Conservation (phyloP, 371 early-diverging fungal species). For the Capillidium heterosporum region DNA sequence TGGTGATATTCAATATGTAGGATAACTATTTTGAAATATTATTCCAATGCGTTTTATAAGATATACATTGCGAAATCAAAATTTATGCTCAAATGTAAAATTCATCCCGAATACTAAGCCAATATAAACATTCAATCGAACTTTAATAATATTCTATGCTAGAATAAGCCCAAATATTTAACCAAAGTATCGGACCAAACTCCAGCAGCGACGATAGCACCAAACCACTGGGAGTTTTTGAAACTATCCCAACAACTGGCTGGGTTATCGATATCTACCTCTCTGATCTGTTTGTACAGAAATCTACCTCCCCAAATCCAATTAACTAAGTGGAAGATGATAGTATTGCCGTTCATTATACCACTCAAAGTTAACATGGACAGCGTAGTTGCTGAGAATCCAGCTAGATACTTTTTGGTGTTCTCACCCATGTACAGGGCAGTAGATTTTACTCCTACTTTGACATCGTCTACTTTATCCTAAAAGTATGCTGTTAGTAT, state of each 20-base stretch:
- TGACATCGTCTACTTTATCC: constrained; percentile 76
- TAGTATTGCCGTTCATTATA: constrained; percentile 56
- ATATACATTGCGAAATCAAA: too few species aligned
- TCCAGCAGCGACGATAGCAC: constrained; percentile 51
- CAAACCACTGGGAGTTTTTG: constrained; percentile 54
- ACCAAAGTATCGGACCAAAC: constrained; percentile 30
- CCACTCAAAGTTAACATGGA: constrained; percentile 51
- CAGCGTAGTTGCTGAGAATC: constrained; percentile 50
- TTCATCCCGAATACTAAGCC: too few species aligned
- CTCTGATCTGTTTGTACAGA: constrained; percentile 61
- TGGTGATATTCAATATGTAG: too few species aligned
- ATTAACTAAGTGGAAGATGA: constrained; percentile 46
- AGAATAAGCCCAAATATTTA: neutral
- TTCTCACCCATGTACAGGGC: constrained; percentile 68
- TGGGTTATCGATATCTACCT: constrained; percentile 44
- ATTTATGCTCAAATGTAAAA: too few species aligned
- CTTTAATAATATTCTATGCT: too few species aligned
- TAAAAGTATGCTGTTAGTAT: constrained; percentile 10
- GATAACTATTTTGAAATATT: too few species aligned
- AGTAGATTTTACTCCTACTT: constrained; percentile 81
- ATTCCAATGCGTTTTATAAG: too few species aligned
- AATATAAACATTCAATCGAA: too few species aligned
- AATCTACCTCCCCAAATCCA: constrained; percentile 59
- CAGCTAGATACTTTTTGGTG: constrained; percentile 46
- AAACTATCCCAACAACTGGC: constrained; percentile 53